Evolutionary conservation across 202 grass and related monocot species (phyloP), one percentile per base, ranked within the genome.

Genomic region (Elaeis oleifera): DNA sequence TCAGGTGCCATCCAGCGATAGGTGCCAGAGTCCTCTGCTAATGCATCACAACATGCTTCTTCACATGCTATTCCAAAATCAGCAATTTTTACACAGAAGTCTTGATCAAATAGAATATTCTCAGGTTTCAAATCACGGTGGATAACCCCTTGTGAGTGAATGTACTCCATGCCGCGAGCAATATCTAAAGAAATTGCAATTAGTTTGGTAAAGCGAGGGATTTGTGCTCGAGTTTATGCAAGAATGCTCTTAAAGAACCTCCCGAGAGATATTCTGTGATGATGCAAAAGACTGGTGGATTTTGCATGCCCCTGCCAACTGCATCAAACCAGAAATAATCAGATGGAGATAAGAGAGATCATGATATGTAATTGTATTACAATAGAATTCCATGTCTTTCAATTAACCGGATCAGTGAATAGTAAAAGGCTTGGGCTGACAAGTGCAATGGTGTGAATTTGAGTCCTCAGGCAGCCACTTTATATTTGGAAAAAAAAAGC

Each of bases 1-100:
- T 99, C 95, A 11, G 91, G 91, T 60, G 91, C 91, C 91, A 96
- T 96, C 91, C 91, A 96, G 56, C 91, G 78, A 18, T 96, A 96
- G 56, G 91, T 96, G 31, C 91, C 91, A 4, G 87, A 76, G 39
- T 90, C 91, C 60, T 90, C 91, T 7, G 71, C 87, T 58, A 74
- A 6, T 72, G 78, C 49, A 76, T 88, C 83, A 56, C 76, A 88
- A 44, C 68, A 63, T 32, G 53, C 68, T 49, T 83, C 79, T 60
- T 96, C 84, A 6, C 88, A 96, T 49, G 91, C 87, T 32, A 96
- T 89, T 57, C 91, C 91, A 77, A 96, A 96, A 74, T 96, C 91
- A 8, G 90, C 87, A 0, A 96, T 66, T 66, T 90, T 96, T 65
- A 89, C 84, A 3, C 76, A 76, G 25, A 73, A 75, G 25, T 96